Evolutionary conservation across 1,284 basidiomycete genomes (phyloP).

Genomic region (Mrakiaceae sp.): DNA sequence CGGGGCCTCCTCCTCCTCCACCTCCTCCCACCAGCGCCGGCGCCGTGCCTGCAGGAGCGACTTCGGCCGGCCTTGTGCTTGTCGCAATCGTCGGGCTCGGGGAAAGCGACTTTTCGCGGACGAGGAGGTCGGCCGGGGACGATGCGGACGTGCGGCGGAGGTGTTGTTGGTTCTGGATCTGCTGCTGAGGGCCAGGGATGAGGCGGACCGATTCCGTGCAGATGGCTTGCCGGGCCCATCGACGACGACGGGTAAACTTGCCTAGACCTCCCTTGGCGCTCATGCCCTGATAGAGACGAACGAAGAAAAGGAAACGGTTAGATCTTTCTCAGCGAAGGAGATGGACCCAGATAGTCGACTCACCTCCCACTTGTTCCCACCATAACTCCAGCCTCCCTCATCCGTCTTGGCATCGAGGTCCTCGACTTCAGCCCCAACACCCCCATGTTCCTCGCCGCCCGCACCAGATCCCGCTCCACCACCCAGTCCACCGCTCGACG

Average conservation of each 20-base stretch:
- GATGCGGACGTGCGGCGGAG: not conserved
- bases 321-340: conserved; percentile 74
- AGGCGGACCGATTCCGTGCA: conserved; percentile 58
- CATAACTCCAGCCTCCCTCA: conserved; percentile 83
- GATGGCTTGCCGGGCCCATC: conserved; percentile 72
- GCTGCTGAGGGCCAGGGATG: conserved; percentile 17
- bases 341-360: conserved; percentile 40
- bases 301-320: conserved; percentile 19
- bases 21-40: not conserved
- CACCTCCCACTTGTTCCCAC: conserved; percentile 91
- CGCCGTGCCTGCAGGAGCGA: not conserved
- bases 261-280: not conserved
- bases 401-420: conserved; percentile 51
- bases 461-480: conserved; percentile 1
- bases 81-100: not conserved
- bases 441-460: conserved; percentile 20
- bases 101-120: not conserved
- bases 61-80: not conserved
- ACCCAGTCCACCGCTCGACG: not conserved
- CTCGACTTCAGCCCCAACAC: conserved; percentile 17
- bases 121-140: not conserved
- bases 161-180: too few species aligned
- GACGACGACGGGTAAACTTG: conserved; percentile 67
- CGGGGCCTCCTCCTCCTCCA: not conserved
- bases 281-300: not conserved